These are phyloP conservation scores for Penicillium sumatraense DNA, from an alignment of 2,329 filamentous ascomycete genomes.

Conservation along the genomic window DNA sequence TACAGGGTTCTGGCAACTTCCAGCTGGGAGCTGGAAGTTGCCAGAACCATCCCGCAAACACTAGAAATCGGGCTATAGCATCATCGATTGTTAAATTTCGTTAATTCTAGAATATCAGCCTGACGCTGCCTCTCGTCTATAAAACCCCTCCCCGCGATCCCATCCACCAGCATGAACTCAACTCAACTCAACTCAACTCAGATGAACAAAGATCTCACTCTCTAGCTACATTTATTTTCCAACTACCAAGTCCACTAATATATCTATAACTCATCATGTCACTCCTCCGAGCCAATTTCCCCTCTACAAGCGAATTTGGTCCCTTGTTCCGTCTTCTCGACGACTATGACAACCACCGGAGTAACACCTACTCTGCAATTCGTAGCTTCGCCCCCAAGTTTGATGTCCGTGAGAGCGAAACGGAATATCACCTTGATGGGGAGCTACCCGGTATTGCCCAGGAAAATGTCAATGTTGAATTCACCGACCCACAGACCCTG, in stretches of 20 bases:
- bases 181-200: background rate
- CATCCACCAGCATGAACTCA: background rate
- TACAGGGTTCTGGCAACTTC: too few relatives aligned
- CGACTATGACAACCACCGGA: constrained; percentile 45
- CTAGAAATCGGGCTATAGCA: background rate
- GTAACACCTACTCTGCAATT: constrained; percentile 29
- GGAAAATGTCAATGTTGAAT: constrained; percentile 53
- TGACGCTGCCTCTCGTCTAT: background rate
- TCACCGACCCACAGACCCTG: constrained; percentile 53
- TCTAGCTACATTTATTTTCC: background rate
- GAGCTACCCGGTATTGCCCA: constrained; percentile 54
- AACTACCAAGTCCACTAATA: too few relatives aligned
- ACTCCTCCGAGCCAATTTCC: constrained; percentile 6
- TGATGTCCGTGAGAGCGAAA: constrained; percentile 51
- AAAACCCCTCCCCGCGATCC: background rate
- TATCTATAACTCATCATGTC: background rate
- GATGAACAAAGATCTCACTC: background rate
- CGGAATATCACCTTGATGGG: constrained; percentile 53
- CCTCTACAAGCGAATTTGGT: constrained; percentile 38
- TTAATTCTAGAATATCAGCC: background rate
- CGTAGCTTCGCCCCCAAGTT: constrained; percentile 48
- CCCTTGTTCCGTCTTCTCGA: constrained; percentile 52
- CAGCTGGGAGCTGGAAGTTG: background rate
- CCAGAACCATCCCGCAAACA: background rate
- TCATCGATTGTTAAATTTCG: background rate